A percentile compares a stretch with the other conserved stretches of the same genome.
Conservation (phyloP, 768 basidiomycete species). For the Psilocybe sp. region DNA sequence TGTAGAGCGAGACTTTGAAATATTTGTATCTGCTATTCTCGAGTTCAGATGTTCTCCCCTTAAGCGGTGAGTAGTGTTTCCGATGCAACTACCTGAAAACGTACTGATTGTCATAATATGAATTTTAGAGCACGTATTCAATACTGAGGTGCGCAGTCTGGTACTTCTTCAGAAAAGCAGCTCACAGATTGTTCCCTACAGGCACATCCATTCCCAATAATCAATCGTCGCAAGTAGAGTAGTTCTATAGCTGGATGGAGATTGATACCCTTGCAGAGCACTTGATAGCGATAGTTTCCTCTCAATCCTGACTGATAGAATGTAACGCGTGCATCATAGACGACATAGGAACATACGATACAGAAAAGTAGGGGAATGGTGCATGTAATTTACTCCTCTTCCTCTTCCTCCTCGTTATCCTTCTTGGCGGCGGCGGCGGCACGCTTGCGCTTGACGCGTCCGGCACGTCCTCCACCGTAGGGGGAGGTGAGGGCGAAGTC, state of each 20-base stretch:
- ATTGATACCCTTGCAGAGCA: no score
- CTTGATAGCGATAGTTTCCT: no score
- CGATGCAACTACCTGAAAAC: neutral
- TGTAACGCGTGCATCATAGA: conserved; percentile 15
- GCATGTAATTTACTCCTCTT: conserved; percentile 60
- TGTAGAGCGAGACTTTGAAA: conserved; percentile 84
- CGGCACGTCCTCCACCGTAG: conserved; percentile 90
- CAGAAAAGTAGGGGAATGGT: conserved; percentile 12
- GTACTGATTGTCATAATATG: neutral
- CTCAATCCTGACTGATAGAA: neutral
- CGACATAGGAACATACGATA: conserved; percentile 23
- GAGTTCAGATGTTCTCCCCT: conserved; percentile 65
- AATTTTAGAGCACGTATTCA: conserved; percentile 77
- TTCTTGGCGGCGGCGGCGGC: conserved; percentile 89
- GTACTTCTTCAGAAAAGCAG: no score
- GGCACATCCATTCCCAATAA: conserved; percentile 59
- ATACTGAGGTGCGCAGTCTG: conserved; percentile 72
- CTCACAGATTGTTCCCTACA: conserved; percentile 3
- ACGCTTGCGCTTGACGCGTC: conserved; percentile 99
- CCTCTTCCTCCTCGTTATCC: conserved; percentile 87
- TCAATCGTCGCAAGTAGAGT: conserved; percentile 28
- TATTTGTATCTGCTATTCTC: conserved; percentile 89
- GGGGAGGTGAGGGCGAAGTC: conserved; percentile 98
- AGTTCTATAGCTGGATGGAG: no score
- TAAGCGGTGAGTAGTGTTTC: conserved; percentile 57